Conservation (phyloP, 164 flowering plant genomes). For the Chloranthus sessilifolius region DNA sequence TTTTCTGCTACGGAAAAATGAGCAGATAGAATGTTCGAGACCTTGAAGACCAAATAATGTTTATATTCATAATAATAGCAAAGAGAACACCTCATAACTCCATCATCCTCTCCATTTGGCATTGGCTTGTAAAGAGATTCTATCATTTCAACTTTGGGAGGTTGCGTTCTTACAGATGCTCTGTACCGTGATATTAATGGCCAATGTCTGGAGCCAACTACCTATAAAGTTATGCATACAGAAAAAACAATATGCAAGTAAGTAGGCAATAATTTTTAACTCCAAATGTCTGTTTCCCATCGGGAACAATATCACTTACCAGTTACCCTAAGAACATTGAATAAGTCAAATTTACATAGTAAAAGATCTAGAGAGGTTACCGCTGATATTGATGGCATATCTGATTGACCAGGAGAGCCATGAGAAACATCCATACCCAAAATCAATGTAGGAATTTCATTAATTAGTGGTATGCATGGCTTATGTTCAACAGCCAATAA, state of each 20-base stretch:
- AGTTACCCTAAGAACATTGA: too few species aligned
- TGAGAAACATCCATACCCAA: conserved; percentile 93
- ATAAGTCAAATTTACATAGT: background rate
- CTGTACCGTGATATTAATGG: conserved; percentile 77
- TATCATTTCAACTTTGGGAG: conserved; percentile 60
- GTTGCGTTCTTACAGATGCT: conserved; percentile 66
- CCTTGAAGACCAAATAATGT: too few species aligned
- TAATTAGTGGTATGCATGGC: conserved; percentile 44
- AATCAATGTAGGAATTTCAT: conserved; percentile 68
- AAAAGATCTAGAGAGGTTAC: conserved; percentile 23
- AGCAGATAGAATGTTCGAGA: too few species aligned
- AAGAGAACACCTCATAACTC: conserved; percentile 65
- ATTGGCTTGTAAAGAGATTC: conserved; percentile 48
- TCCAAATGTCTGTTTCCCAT: too few species aligned
- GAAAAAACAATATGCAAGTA: too few species aligned
- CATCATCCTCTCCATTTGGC: conserved; percentile 57
- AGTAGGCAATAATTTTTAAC: too few species aligned
- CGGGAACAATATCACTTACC: too few species aligned
- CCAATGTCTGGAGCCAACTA: conserved; percentile 83
- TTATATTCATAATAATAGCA: background rate
- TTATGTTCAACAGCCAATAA: conserved; percentile 58
- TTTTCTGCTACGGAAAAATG: too few species aligned
- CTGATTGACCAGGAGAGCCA: conserved; percentile 74
- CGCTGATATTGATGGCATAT: conserved; percentile 77
- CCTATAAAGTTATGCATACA: conserved; percentile 41